Conservation (phyloP, 169 alveolate genomes). For the Plasmodium cynomolgi region DNA sequence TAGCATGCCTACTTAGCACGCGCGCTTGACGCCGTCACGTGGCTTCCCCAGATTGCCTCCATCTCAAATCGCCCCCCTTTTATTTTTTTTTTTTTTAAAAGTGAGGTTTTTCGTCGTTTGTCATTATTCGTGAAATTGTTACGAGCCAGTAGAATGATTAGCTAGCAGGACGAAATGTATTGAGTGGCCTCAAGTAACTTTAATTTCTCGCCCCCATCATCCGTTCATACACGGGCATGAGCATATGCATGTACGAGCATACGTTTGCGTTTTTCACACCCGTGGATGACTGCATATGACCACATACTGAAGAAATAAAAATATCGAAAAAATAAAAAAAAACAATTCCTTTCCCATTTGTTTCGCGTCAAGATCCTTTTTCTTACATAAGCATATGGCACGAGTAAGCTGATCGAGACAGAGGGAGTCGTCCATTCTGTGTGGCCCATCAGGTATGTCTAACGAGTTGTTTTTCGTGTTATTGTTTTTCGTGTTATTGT, state of each 20-base stretch:
- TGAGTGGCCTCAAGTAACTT: conserved; percentile 6
- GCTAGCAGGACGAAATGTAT: conserved; percentile 15
- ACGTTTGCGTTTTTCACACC: background rate
- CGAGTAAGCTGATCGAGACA: conserved; percentile 14
- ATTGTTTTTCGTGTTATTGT: background rate
- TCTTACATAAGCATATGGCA: conserved; percentile 27
- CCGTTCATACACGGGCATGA: background rate
- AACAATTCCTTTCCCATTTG: conserved; percentile 12
- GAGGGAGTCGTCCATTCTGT: background rate
- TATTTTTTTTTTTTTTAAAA: conserved; percentile 24
- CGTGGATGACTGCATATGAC: background rate
- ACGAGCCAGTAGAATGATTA: conserved; percentile 29
- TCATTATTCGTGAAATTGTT: conserved; percentile 15
- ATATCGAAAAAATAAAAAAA: background rate
- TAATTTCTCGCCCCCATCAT: background rate
- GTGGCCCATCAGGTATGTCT: conserved; percentile 7
- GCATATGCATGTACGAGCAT: background rate
- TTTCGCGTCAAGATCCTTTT: conserved; percentile 24
- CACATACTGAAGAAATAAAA: conserved; percentile 17
- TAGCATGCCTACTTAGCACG: background rate
- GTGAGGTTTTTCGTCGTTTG: conserved; percentile 42
- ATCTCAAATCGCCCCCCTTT: conserved; percentile 4
- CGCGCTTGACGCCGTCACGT: background rate
- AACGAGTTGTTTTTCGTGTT: background rate
- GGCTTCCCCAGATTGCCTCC: background rate